Evolutionary conservation across 495 filamentous ascomycete species (phyloP), one percentile per base, ranked within the genome.

Genomic region (Hypoxylon crocopeplum): DNA sequence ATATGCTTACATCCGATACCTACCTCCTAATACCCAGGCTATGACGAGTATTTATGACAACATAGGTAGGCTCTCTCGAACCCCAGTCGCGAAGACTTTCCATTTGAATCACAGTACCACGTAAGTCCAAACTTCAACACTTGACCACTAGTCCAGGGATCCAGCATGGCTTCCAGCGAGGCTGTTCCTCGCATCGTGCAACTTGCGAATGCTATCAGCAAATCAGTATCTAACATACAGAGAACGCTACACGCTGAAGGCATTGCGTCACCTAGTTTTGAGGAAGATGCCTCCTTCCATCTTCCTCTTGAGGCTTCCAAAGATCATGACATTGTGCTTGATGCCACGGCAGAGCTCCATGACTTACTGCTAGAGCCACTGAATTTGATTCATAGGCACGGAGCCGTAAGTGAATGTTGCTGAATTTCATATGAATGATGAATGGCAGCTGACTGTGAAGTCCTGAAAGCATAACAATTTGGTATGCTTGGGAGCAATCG

Each of bases 401-500:
- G 38, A 1, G 19, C 7, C 2, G 38, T 40, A 19, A 20, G 38
- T 40, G 7, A 10, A 40, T 22, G n/a, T n/a, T 25, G 7, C 40
- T 15, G n/a, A 27, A 27, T 8, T 27, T 20, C 16, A 3, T 19
- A 20, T 13, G 2, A 8, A 8, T 3, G 5, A 3, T 12, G 1
- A 10, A 4, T 21, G 10, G 5, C 2, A 11, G n/a, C 32, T 40
- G 38, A 40, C 19, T 20, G n/a, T 13, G 7, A 40, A 3, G 12
- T 3, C 24, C 8, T 27, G 8, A 1, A 7, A 64, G 61, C 49
- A 59, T 33, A 61, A 49, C 24, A 27, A 27, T 27, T 27, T 8
- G 24, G 3, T 27, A 27, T 67, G 47, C 32, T 50, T 77, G 1
- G 58, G 73, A 33, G 57, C 65, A 0, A 75, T 78, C 27, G 70